A percentile compares a stretch with the other conserved stretches of the same genome.
Conservation (phyloP, 306 rosid species). For the Prunus davidiana region DNA sequence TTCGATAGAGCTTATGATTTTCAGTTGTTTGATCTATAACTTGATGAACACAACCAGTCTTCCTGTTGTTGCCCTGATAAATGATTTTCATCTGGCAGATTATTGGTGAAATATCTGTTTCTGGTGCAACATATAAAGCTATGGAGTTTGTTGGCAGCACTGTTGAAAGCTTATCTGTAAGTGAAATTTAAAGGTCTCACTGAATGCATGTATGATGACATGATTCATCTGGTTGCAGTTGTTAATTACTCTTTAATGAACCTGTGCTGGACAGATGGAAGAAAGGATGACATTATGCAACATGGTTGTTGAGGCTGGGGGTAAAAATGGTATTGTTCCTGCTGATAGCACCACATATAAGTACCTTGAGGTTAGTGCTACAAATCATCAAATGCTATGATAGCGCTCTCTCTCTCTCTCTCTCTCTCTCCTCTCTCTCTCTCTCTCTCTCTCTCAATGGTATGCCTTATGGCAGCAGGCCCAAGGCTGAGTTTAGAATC, state of each 20-base stretch:
- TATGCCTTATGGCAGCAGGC: neutral
- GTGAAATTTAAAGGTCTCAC: slow-evolving; percentile 12
- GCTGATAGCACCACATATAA: slow-evolving; percentile 81
- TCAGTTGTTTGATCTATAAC: neutral
- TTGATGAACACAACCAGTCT: neutral
- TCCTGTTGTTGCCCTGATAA: neutral
- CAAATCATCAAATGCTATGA: slow-evolving; percentile 9
- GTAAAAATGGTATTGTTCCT: slow-evolving; percentile 84
- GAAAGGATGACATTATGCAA: slow-evolving; percentile 94
- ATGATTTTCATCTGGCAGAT: slow-evolving; percentile 45
- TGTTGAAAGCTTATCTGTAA: slow-evolving; percentile 77
- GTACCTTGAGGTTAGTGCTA: slow-evolving; percentile 74
- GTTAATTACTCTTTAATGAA: neutral
- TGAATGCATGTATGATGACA: neutral
- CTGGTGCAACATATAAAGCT: slow-evolving; percentile 93
- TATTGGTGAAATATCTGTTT: slow-evolving; percentile 83
- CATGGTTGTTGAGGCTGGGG: slow-evolving; percentile 96
- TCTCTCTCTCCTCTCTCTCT: neutral
- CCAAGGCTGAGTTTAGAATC: neutral
- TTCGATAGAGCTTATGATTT: neutral
- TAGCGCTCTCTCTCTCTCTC: neutral
- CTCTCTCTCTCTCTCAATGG: neutral
- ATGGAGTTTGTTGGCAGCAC: slow-evolving; percentile 96
- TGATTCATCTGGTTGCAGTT: slow-evolving; percentile 1
- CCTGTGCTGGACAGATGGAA: slow-evolving; percentile 59